Conservation (phyloP, 1,284 basidiomycete species). For the Fomitopsis schrenkii region DNA sequence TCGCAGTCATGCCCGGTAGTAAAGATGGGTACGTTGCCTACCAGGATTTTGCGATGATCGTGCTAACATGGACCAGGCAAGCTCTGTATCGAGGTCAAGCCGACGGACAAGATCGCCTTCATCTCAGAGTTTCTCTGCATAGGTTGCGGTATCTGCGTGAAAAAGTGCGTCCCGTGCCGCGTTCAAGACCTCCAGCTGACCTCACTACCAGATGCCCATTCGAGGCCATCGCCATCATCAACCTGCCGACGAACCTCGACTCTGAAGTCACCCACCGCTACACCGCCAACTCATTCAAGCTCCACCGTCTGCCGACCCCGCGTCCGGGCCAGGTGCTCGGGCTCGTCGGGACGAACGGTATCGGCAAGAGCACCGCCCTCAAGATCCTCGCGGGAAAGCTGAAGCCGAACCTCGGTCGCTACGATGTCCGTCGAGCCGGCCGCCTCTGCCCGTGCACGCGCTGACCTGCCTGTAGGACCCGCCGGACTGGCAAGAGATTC, state of each 20-base stretch:
- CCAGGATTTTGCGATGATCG: neutral
- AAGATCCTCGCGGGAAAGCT: slow-evolving; percentile 95
- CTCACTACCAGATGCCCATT: slow-evolving; percentile 80
- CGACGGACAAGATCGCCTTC: slow-evolving; percentile 93
- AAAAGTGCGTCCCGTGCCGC: slow-evolving; percentile 65
- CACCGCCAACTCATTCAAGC: slow-evolving; percentile 96
- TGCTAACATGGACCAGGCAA: slow-evolving; percentile 56
- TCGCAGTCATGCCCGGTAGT: slow-evolving; percentile 91
- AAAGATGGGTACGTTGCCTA: slow-evolving; percentile 74
- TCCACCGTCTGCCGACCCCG: slow-evolving; percentile 93
- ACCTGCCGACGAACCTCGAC: slow-evolving; percentile 92
- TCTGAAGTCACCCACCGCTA: slow-evolving; percentile 96
- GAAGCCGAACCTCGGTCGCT: slow-evolving; percentile 89
- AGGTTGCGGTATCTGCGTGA: slow-evolving; percentile 97
- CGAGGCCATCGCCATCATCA: slow-evolving; percentile 96
- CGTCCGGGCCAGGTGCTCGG: slow-evolving; percentile 94
- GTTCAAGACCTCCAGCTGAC: neutral
- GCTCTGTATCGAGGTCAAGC: slow-evolving; percentile 95
- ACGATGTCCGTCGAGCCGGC: slow-evolving; percentile 59
- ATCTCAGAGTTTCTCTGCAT: slow-evolving; percentile 97
- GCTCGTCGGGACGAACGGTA: slow-evolving; percentile 97
- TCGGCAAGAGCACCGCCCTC: slow-evolving; percentile 94
- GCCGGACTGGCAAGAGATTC: slow-evolving; percentile 96
- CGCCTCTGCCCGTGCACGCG: slow-evolving; percentile 4
- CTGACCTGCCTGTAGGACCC: slow-evolving; percentile 59